phyloP scores from a whole-genome alignment of 139 green algal genomes.

The Zygnema circumcarinatum region DNA sequence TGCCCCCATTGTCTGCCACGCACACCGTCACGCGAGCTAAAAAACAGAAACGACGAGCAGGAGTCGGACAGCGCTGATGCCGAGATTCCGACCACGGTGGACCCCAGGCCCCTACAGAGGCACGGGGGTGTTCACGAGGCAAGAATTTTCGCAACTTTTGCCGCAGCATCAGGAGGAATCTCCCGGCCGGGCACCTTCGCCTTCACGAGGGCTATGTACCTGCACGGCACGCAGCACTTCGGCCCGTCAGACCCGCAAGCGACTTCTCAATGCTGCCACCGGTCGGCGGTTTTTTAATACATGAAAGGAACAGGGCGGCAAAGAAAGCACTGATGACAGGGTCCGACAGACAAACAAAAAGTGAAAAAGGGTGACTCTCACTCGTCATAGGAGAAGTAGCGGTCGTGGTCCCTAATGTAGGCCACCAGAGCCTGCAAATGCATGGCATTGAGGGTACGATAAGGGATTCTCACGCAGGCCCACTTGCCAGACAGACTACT shows the following conservation, averaged over 20 bases:
- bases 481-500: no score
- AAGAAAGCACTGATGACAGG: neutral
- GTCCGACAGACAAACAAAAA: no score
- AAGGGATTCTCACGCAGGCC: no score
- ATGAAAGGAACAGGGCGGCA: neutral
- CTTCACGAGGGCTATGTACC: constrained; percentile 33
- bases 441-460: no score
- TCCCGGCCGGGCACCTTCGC: constrained; percentile 37
- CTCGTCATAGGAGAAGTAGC: constrained; percentile 39
- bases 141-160: constrained; percentile 4
- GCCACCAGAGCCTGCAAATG: constrained; percentile 30
- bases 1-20: no score
- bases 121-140: no score
- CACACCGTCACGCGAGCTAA: no score
- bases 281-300: no score
- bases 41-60: no score
- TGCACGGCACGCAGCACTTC: neutral
- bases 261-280: neutral
- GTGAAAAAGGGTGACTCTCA: constrained; percentile 14
- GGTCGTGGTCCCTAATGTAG: constrained; percentile 25
- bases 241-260: neutral
- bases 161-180: constrained; percentile 23
- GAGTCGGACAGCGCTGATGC: no score
- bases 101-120: no score
- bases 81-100: no score